A percentile compares a stretch with the other conserved stretches of the same genome.
Evolutionary conservation across 2,329 filamentous ascomycete species (phyloP).

Genomic region (Allantophomopsis cytisporea): DNA sequence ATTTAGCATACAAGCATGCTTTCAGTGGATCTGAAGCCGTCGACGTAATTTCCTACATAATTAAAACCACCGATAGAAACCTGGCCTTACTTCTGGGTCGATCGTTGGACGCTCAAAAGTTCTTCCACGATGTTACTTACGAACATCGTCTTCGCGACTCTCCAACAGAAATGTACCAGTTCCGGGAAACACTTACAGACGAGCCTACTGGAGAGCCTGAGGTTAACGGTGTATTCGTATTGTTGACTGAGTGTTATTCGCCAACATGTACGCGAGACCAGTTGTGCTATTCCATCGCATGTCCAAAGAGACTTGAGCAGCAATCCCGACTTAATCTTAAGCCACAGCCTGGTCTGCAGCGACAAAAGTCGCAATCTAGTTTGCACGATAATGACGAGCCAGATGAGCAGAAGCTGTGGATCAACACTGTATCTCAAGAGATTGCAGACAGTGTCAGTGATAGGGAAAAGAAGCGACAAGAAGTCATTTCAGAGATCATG

Average conservation of each 20-base stretch:
- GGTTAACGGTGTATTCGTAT: slow-evolving; percentile 92
- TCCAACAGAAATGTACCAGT: slow-evolving; percentile 91
- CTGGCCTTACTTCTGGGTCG: slow-evolving; percentile 80
- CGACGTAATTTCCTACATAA: slow-evolving; percentile 90
- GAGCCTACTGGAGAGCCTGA: slow-evolving; percentile 54
- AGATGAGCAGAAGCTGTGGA: slow-evolving; percentile 97
- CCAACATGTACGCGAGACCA: slow-evolving; percentile 93
- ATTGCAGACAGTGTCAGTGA: slow-evolving; percentile 82
- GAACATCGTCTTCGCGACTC: slow-evolving; percentile 91
- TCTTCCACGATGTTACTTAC: slow-evolving; percentile 98
- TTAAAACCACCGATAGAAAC: slow-evolving; percentile 92
- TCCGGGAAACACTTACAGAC: slow-evolving; percentile 84
- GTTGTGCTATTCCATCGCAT: slow-evolving; percentile 95
- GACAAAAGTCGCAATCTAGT: slow-evolving; percentile 54
- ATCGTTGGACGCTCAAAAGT: slow-evolving; percentile 92
- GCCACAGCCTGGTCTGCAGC: slow-evolving; percentile 65
- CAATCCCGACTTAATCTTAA: slow-evolving; percentile 90
- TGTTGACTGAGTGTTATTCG: slow-evolving; percentile 94
- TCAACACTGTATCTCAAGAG: slow-evolving; percentile 94
- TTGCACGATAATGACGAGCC: slow-evolving; percentile 79
- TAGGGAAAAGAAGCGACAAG: slow-evolving; percentile 90
- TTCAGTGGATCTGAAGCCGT: slow-evolving; percentile 95
- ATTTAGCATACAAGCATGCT: slow-evolving; percentile 89
- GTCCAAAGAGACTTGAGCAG: slow-evolving; percentile 83
- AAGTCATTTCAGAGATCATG: slow-evolving; percentile 96